A percentile compares a stretch with the other conserved stretches of the same genome.
These are phyloP conservation scores for Pelargonium australe DNA, from an alignment of 441 rosid species.

Conservation along the genomic window DNA sequence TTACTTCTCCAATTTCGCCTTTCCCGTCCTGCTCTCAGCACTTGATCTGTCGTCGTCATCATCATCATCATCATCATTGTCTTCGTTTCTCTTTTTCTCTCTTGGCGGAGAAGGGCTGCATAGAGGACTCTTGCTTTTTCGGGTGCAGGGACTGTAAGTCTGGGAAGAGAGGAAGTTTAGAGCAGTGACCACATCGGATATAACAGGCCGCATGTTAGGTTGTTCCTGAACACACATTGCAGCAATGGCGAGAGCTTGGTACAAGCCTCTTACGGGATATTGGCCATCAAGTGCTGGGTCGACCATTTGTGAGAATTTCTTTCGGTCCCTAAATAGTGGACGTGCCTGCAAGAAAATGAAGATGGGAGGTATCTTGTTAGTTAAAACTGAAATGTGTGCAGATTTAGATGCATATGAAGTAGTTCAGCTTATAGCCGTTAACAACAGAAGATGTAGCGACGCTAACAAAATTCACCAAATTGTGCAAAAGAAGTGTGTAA, in stretches of 20 bases:
- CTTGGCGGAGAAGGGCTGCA: not conserved
- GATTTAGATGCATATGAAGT: not conserved
- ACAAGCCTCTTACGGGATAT: constrained; percentile 72
- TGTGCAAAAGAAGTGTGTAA: too few species aligned
- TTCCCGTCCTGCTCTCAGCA: too few species aligned
- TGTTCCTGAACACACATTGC: constrained; percentile 98
- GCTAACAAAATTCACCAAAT: too few species aligned
- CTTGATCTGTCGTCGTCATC: too few species aligned
- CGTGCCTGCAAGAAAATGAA: constrained; percentile 48
- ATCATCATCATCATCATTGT: too few species aligned
- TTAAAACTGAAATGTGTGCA: not conserved
- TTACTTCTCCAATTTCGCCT: too few species aligned
- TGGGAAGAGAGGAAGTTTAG: constrained; percentile 73
- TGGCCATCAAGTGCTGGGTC: constrained; percentile 83
- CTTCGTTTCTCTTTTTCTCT: too few species aligned
- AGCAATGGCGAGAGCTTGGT: constrained; percentile 92
- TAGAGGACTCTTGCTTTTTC: too few species aligned
- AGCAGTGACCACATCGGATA: constrained; percentile 82
- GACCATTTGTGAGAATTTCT: constrained; percentile 80
- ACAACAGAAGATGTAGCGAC: too few species aligned
- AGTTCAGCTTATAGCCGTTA: too few species aligned
- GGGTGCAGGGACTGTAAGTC: constrained; percentile 36
- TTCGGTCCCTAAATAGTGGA: constrained; percentile 79
- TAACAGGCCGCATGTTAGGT: constrained; percentile 79
- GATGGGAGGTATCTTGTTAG: not conserved